Conservation (phyloP, 371 early-diverging fungal species). For the Capniomyces stellatus region DNA sequence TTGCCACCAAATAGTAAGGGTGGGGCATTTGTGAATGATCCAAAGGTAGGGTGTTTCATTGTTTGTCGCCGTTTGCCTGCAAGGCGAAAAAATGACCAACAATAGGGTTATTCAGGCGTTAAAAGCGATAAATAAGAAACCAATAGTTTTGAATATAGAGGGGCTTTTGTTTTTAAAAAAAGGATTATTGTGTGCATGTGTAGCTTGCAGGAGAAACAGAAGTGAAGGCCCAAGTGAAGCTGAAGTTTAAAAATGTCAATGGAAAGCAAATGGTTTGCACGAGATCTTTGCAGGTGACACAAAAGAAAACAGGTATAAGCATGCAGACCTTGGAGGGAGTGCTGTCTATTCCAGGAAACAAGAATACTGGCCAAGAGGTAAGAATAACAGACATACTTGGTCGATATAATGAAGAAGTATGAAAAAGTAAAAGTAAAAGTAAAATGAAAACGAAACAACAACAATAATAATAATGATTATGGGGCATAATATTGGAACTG, state of each 20-base stretch:
- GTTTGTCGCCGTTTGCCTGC: no score
- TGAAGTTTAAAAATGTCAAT: slow-evolving; percentile 68
- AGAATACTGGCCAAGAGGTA: slow-evolving; percentile 23
- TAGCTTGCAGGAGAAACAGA: slow-evolving; percentile 69
- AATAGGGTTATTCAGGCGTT: no score
- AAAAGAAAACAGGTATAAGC: slow-evolving; percentile 37
- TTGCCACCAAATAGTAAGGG: slow-evolving; percentile 88
- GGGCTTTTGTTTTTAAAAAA: no score
- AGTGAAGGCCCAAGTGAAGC: slow-evolving; percentile 85
- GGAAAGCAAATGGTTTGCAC: slow-evolving; percentile 56
- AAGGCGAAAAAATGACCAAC: no score
- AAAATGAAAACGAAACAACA: background rate
- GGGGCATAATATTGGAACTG: no score
- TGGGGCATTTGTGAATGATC: slow-evolving; percentile 93
- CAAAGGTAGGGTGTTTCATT: slow-evolving; percentile 42
- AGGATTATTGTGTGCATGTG: no score
- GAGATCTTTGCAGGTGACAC: slow-evolving; percentile 62
- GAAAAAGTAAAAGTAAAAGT: background rate
- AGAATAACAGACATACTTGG: background rate
- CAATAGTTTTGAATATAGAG: no score
- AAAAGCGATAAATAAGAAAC: no score
- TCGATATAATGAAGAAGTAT: background rate
- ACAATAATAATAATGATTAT: background rate
- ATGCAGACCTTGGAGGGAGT: slow-evolving; percentile 80
- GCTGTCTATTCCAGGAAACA: slow-evolving; percentile 37